Evolutionary conservation across 805 yeast genomes (phyloP), one percentile per base, ranked within the genome.

Genomic region (Ogataea allantospora): DNA sequence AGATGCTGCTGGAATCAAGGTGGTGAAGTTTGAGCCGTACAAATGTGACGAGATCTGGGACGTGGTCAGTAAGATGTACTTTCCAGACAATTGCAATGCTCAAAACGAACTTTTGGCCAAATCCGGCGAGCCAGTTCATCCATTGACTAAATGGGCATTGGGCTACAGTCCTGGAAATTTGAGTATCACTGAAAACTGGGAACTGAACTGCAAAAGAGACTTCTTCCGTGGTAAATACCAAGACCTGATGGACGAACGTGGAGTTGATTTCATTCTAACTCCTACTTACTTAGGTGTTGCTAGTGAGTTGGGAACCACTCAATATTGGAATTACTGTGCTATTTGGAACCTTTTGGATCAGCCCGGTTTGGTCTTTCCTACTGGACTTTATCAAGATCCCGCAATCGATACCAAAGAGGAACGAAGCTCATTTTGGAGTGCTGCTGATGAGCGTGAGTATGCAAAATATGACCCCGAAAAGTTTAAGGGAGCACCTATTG

Each of bases 311-410:
- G 62, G 58, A 1, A 62, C 63, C 32, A 70, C 81, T 5, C 74
- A 73, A 55, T 82, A 80, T 60, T 85, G 93, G 89, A 83, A 88
- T 4, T 85, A 85, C 66, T 82, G 89, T 9, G 65, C 87, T 2
- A 66, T 81, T 45, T 84, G 78, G 75, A 84, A 84, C 62, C 54
- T 83, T 40, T 58, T 83, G 46, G 93, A 84, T 58, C 70, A 75
- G 53, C 88, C 93, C 27, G 75, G 79, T 26, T 75, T 80, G 37
- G 70, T 71, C 1, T 66, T 78, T 63, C 87, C 83, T 51, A 71
- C 85, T 5, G 78, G 84, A 8, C 60, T 78, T 44, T 65, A 58
- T 47, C 83, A 71, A 53, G 84, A 80, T 54, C 63, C 63, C 21
- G 33, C 38, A 3, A 43, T 71, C 24, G 88, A 81, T 55, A 46